A percentile compares a stretch with the other conserved stretches of the same genome.
phyloP scores from a whole-genome alignment of 140 eudicot species.

The Erigeron philadelphicus region DNA sequence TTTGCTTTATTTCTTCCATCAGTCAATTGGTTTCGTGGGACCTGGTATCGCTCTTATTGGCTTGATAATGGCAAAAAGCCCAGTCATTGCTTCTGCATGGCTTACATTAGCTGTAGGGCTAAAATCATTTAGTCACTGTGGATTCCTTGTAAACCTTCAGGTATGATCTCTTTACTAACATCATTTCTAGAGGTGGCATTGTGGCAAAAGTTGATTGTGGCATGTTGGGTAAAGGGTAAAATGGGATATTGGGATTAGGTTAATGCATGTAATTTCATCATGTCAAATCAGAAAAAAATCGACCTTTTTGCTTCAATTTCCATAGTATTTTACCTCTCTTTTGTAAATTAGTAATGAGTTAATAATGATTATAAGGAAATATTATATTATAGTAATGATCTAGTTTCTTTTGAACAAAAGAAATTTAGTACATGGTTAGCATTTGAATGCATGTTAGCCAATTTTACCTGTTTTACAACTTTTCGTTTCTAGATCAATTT shows the following conservation, averaged over 20 bases:
- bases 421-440: not conserved
- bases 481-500: not conserved
- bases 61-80: slow-evolving; percentile 57
- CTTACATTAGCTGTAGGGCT: slow-evolving; percentile 84
- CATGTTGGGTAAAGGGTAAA: not conserved
- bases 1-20: slow-evolving; percentile 20
- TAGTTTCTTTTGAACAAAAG: not conserved
- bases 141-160: slow-evolving; percentile 96
- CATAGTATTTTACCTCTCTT: not conserved
- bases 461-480: not conserved
- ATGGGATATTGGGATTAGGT: not conserved
- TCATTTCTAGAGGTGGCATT: slow-evolving; percentile 7
- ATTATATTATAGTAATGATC: not conserved
- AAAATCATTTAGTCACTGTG: slow-evolving; percentile 85
- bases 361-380: not conserved
- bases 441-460: not conserved
- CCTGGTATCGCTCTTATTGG: slow-evolving; percentile 79
- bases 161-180: slow-evolving; percentile 28
- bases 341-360: not conserved
- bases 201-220: not conserved
- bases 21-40: slow-evolving; percentile 82
- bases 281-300: not conserved
- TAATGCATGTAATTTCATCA: not conserved
- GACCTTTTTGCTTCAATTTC: not conserved
- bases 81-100: slow-evolving; percentile 79